Conservation (phyloP, 352 stramenopile genomes). For the Globisporangium spinosum region DNA sequence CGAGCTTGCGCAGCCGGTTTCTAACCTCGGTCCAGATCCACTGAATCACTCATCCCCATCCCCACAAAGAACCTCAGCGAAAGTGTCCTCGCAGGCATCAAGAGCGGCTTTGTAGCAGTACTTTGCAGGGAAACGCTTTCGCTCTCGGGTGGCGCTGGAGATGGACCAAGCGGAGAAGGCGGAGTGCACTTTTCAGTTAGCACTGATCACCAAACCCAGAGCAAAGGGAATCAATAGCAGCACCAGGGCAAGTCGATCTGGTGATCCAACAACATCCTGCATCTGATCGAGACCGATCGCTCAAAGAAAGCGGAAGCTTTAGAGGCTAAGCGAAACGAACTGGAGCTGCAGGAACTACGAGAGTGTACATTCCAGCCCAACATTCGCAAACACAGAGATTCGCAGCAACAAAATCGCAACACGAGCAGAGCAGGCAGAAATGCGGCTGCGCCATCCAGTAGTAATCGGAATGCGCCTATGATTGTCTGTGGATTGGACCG, state of each 20-base stretch:
- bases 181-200: slow-evolving; percentile 71
- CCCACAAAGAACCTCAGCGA: slow-evolving; percentile 10
- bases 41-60: not conserved
- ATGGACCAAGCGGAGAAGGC: slow-evolving; percentile 62
- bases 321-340: slow-evolving; percentile 50
- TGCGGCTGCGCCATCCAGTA: slow-evolving; percentile 9
- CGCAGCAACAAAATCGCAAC: not conserved
- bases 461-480: slow-evolving; percentile 25
- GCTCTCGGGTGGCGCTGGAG: slow-evolving; percentile 63
- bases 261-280: slow-evolving; percentile 62
- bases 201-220: slow-evolving; percentile 28
- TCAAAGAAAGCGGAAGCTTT: slow-evolving; percentile 54
- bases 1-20: slow-evolving; percentile 38
- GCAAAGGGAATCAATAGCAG: slow-evolving; percentile 21
- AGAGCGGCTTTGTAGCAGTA: slow-evolving; percentile 40
- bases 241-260: slow-evolving; percentile 38
- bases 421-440: slow-evolving; percentile 17
- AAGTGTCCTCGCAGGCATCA: slow-evolving; percentile 15
- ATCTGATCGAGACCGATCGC: slow-evolving; percentile 62
- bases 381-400: slow-evolving; percentile 22
- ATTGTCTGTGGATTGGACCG: slow-evolving; percentile 75
- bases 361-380: slow-evolving; percentile 86
- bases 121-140: slow-evolving; percentile 65
- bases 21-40: slow-evolving; percentile 20
- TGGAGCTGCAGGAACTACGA: slow-evolving; percentile 59